These are phyloP conservation scores for Panicum miliaceum DNA, from an alignment of 176 grass and related monocot species.

Conservation along the genomic window DNA sequence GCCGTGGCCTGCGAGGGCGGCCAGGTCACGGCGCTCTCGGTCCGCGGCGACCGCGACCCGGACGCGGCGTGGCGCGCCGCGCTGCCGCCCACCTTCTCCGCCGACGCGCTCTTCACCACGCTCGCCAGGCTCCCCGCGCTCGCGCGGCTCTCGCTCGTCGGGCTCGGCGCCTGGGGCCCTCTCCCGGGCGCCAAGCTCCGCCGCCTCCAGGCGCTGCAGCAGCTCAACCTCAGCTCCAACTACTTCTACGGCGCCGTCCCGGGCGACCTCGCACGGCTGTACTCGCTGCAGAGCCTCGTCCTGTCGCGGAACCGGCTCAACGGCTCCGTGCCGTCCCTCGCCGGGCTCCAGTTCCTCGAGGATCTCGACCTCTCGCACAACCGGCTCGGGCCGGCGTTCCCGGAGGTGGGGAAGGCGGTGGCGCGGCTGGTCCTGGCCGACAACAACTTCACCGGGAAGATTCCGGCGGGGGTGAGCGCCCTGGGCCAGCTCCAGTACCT, in stretches of 20 bases:
- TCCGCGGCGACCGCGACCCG: conserved; percentile 52
- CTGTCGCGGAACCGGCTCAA: conserved; percentile 68
- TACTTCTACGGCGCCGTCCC: conserved; percentile 71
- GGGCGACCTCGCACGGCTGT: conserved; percentile 49
- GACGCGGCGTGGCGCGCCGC: conserved; percentile 36
- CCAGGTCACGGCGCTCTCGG: conserved; percentile 59
- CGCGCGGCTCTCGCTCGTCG: conserved; percentile 56
- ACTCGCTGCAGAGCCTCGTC: conserved; percentile 69
- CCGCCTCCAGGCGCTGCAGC: conserved; percentile 58
- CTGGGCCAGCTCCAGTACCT: conserved; percentile 59
- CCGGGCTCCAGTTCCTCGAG: conserved; percentile 54
- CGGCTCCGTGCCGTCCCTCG: conserved; percentile 58
- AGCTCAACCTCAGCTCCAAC: conserved; percentile 80
- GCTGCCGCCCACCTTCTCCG: conserved; percentile 65
- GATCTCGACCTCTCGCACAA: conserved; percentile 76
- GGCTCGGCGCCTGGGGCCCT: conserved; percentile 72
- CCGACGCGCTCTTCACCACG: conserved; percentile 86
- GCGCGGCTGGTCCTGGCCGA: conserved; percentile 43
- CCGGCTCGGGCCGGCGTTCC: conserved; percentile 60
- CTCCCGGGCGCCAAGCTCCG: conserved; percentile 68
- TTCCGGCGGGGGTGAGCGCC: conserved; percentile 47
- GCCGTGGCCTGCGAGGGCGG: conserved; percentile 55
- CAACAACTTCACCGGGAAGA: conserved; percentile 62
- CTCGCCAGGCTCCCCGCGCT: conserved; percentile 59
- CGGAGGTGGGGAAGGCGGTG: conserved; percentile 51